Conservation (phyloP, 495 filamentous ascomycete genomes). For the Lasiosphaeria hispida region DNA sequence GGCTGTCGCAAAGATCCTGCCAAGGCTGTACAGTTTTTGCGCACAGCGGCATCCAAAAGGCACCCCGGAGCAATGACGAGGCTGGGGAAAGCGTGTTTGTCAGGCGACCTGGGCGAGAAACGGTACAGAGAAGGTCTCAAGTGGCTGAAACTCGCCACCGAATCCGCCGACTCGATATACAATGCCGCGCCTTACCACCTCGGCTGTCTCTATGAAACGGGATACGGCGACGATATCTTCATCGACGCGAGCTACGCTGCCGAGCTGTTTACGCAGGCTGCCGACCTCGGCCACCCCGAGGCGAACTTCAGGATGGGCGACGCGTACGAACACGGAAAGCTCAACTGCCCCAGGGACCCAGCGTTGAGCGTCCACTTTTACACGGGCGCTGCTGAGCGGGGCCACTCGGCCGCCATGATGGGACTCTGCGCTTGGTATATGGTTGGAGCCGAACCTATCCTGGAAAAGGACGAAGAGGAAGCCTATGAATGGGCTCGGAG, state of each 20-base stretch:
- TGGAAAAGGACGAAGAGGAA: constrained; percentile 93
- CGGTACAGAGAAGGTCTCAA: constrained; percentile 91
- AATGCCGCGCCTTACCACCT: constrained; percentile 91
- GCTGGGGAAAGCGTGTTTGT: constrained; percentile 84
- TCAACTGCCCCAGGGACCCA: constrained; percentile 85
- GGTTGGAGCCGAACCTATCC: constrained; percentile 86
- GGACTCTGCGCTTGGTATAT: constrained; percentile 98
- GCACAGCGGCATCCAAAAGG: constrained; percentile 84
- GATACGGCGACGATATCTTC: constrained; percentile 91
- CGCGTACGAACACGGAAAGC: constrained; percentile 89
- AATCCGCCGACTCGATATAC: constrained; percentile 86
- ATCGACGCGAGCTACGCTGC: constrained; percentile 85
- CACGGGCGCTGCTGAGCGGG: constrained; percentile 80
- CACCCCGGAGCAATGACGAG: constrained; percentile 94
- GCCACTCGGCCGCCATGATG: constrained; percentile 94
- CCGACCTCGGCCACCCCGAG: constrained; percentile 83
- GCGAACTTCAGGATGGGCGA: constrained; percentile 88
- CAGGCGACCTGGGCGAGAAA: constrained; percentile 81
- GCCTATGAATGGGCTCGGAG: constrained; percentile 93
- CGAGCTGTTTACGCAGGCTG: constrained; percentile 90
- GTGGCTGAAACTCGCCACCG: constrained; percentile 92
- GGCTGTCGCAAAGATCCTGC: constrained; percentile 81
- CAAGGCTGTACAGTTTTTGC: constrained; percentile 91
- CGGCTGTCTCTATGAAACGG: constrained; percentile 79
- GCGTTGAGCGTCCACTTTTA: constrained; percentile 97